Conservation (phyloP, 257 asterid genomes). For the Rauvolfia tetraphylla region DNA sequence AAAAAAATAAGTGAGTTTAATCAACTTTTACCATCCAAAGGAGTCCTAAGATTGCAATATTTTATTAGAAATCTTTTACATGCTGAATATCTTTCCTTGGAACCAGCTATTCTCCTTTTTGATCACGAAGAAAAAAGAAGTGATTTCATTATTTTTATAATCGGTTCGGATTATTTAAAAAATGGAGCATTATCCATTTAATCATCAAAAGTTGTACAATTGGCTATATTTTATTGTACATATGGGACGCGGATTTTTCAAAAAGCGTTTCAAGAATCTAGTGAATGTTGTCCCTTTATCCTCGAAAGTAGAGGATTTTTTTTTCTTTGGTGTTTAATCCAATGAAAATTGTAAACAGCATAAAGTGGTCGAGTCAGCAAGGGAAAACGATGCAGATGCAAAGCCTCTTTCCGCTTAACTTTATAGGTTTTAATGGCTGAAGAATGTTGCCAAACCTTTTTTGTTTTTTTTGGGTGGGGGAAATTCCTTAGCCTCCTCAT, state of each 20-base stretch:
- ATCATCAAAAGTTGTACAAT: constrained; percentile 9
- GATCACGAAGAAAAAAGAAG: not conserved
- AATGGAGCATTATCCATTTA: not conserved
- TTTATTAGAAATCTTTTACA: not conserved
- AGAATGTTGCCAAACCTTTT: not conserved
- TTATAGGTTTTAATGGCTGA: not conserved
- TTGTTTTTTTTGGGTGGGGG: too few species aligned
- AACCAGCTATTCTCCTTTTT: not conserved
- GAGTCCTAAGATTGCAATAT: not conserved
- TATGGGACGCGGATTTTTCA: not conserved
- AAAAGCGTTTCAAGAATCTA: not conserved
- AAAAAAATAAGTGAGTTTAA: not conserved
- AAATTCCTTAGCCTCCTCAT: too few species aligned
- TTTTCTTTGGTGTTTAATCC: not conserved
- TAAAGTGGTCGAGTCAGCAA: constrained; percentile 11
- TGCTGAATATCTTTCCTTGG: not conserved
- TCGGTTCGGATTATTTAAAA: not conserved
- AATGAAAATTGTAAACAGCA: not conserved
- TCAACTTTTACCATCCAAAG: not conserved
- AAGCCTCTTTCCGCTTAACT: not conserved
- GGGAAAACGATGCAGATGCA: not conserved
- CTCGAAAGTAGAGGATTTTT: not conserved
- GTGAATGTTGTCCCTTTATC: not conserved
- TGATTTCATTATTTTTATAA: not conserved
- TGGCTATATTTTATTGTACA: not conserved